These are phyloP conservation scores for Nicotiana otophora DNA, from an alignment of 257 asterid genomes.

Conservation along the genomic window DNA sequence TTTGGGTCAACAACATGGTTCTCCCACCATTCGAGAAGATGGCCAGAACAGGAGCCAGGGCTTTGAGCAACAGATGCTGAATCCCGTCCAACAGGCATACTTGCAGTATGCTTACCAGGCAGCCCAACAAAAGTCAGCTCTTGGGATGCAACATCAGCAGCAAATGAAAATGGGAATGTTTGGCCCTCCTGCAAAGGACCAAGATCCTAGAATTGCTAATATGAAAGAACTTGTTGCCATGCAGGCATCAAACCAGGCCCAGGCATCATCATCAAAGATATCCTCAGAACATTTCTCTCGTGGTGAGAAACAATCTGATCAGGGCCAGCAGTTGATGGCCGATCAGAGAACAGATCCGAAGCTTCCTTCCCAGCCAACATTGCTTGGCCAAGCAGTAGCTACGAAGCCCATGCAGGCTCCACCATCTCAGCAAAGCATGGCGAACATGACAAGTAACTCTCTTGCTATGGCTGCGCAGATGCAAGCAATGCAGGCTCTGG, in stretches of 20 bases:
- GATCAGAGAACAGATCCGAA: constrained; percentile 60
- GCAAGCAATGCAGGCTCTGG: constrained; percentile 93
- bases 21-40: constrained; percentile 63
- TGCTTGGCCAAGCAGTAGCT: constrained; percentile 58
- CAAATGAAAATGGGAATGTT: constrained; percentile 71
- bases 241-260: constrained; percentile 65
- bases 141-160: constrained; percentile 69
- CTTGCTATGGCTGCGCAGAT: constrained; percentile 76
- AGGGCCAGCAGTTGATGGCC: constrained; percentile 41
- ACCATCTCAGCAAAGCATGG: constrained; percentile 61
- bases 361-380: constrained; percentile 35
- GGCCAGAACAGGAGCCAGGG: constrained; percentile 73
- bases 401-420: constrained; percentile 44
- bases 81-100: constrained; percentile 85
- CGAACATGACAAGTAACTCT: constrained; percentile 53
- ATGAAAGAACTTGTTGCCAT: constrained; percentile 55
- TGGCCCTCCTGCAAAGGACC: constrained; percentile 63
- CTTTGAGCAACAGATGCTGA: constrained; percentile 62
- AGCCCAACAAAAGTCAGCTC: constrained; percentile 68
- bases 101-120: constrained; percentile 70
- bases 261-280: constrained; percentile 65
- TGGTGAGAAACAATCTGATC: constrained; percentile 56
- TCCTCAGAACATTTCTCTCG: constrained; percentile 47
- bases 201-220: constrained; percentile 54
- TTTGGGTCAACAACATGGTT: constrained; percentile 63